phyloP scores from a whole-genome alignment of 2,329 filamentous ascomycete genomes.

The Dendryphion nanum region DNA sequence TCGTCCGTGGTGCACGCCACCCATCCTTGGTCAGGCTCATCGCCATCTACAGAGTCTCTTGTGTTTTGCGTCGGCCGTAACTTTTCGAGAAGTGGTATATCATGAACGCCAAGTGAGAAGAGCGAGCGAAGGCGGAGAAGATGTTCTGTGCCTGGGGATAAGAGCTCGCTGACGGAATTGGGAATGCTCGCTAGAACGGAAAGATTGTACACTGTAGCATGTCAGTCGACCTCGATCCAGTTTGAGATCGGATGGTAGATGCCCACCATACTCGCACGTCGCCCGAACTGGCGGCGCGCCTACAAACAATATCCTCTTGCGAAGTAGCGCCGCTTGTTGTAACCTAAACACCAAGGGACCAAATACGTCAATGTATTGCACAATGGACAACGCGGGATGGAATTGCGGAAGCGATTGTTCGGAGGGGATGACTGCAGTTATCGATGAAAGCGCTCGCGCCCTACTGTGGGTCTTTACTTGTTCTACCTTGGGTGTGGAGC shows the following conservation, averaged over 20 bases:
- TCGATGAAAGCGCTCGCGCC: constrained; percentile 48
- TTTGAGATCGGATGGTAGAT: not conserved
- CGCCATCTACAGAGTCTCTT: constrained; percentile 26
- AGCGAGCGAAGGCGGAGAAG: constrained; percentile 70
- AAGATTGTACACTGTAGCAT: constrained; percentile 74
- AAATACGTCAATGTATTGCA: constrained; percentile 74
- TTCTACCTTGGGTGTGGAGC: constrained; percentile 2
- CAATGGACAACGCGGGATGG: constrained; percentile 84
- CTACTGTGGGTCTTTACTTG: constrained; percentile 22
- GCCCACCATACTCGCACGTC: constrained; percentile 82
- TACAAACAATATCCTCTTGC: constrained; percentile 85
- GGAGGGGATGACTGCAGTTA: constrained; percentile 56
- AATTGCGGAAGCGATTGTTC: constrained; percentile 70
- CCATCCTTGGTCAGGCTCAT: constrained; percentile 61
- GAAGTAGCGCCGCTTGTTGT: constrained; percentile 78
- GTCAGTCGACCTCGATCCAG: not conserved
- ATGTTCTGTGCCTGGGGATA: constrained; percentile 62
- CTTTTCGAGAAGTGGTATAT: constrained; percentile 75
- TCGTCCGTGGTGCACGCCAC: constrained; percentile 95
- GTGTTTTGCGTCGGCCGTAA: constrained; percentile 52
- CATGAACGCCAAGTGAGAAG: constrained; percentile 92
- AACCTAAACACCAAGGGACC: constrained; percentile 91
- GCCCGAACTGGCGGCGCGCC: constrained; percentile 81
- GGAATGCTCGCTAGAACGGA: constrained; percentile 92
- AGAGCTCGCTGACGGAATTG: constrained; percentile 65